Evolutionary conservation across 345 rosid genomes (phyloP).

Genomic region (Syzygium aqueum): DNA sequence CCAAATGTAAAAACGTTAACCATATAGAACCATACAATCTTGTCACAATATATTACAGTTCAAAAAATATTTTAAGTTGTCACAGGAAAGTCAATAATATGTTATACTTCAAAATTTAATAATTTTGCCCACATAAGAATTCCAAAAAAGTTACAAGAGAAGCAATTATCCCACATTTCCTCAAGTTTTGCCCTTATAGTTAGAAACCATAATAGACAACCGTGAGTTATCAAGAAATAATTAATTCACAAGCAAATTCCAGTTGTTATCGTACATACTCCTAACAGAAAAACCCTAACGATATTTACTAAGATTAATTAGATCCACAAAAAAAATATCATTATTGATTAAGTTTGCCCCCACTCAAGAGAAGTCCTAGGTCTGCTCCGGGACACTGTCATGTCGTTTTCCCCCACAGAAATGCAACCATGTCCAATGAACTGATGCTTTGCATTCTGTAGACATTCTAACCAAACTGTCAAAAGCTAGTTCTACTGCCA

Average conservation of each 20-base stretch:
- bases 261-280: background rate
- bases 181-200: background rate
- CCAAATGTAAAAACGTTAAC: background rate
- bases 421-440: background rate
- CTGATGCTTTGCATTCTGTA: background rate
- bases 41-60: background rate
- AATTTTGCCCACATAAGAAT: background rate
- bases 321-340: background rate
- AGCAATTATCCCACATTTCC: background rate
- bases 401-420: background rate
- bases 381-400: background rate
- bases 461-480: background rate
- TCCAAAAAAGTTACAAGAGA: background rate
- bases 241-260: background rate
- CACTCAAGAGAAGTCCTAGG: background rate
- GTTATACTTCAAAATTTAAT: background rate
- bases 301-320: background rate
- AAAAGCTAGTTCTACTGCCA: background rate
- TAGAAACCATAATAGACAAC: background rate
- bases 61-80: background rate
- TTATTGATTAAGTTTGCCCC: background rate
- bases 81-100: background rate
- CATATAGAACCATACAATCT: background rate
- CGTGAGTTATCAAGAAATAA: background rate
- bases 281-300: background rate